phyloP scores from a whole-genome alignment of 495 filamentous ascomycete species.

The Bryoglossum gracile region DNA sequence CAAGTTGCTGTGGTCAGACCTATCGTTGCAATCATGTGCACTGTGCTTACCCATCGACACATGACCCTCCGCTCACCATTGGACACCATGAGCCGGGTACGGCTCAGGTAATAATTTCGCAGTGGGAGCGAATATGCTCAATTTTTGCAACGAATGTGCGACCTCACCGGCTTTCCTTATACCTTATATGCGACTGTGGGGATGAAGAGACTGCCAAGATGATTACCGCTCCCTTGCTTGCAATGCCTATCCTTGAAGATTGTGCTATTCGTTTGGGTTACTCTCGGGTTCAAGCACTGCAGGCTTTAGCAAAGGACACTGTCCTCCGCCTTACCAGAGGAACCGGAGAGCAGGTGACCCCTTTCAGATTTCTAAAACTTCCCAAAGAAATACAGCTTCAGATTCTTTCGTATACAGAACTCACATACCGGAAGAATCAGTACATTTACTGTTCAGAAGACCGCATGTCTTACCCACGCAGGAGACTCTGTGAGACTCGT shows the following conservation, averaged over 20 bases:
- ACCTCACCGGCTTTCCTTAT: not conserved
- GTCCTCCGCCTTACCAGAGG: not conserved
- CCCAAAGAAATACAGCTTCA: not conserved
- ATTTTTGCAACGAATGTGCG: not conserved
- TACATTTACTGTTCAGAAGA: too few relatives aligned
- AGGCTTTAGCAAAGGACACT: not conserved
- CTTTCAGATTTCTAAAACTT: not conserved
- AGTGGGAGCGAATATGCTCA: not conserved
- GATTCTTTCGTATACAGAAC: not conserved
- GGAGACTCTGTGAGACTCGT: not conserved
- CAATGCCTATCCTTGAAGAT: not conserved
- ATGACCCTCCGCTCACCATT: not conserved
- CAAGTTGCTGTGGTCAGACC: not conserved
- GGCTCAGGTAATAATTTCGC: not conserved
- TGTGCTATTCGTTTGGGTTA: not conserved
- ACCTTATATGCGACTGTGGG: slow-evolving; percentile 1
- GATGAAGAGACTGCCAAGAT: not conserved
- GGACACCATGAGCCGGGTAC: not conserved
- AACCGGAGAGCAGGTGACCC: not conserved
- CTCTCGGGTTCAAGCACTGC: not conserved
- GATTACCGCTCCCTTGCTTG: not conserved
- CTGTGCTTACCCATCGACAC: not conserved
- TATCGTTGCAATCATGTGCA: not conserved
- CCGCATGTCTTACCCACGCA: too few relatives aligned
- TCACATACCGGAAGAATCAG: not conserved